Evolutionary conservation across 192 early-diverging fungal genomes (phyloP).

Genomic region (Coemansia sp.): DNA sequence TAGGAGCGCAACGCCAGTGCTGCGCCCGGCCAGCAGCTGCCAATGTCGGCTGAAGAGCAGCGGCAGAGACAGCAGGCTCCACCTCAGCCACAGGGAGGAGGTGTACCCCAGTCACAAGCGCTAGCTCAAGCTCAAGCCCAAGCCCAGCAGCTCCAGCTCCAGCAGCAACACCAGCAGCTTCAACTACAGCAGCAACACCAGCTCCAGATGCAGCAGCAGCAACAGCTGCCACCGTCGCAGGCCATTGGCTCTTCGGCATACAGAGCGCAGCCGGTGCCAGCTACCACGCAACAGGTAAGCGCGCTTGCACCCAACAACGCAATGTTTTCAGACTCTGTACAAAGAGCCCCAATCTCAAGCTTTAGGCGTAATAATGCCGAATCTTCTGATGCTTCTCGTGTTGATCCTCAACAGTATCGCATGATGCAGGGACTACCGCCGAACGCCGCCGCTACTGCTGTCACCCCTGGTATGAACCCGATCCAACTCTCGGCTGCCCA

Average conservation of each 20-base stretch:
- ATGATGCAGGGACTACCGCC: constrained; percentile 44
- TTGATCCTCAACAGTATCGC: constrained; percentile 48
- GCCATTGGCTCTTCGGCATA: constrained; percentile 37
- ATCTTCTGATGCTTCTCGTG: constrained; percentile 27
- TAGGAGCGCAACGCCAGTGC: constrained; percentile 38
- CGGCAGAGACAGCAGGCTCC: constrained; percentile 27
- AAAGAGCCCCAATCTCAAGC: constrained; percentile 37
- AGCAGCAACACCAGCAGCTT: constrained; percentile 24
- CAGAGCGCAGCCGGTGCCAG: constrained; percentile 41
- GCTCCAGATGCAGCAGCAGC: constrained; percentile 23
- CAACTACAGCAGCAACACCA: constrained; percentile 20
- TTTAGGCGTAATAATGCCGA: constrained; percentile 49
- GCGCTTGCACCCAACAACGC: constrained; percentile 29
- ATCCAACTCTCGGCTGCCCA: constrained; percentile 31
- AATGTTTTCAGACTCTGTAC: constrained; percentile 16
- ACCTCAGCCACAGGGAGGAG: not conserved
- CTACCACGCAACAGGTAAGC: constrained; percentile 53
- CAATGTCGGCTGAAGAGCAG: constrained; percentile 37
- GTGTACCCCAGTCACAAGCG: constrained; percentile 1
- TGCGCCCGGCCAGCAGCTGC: constrained; percentile 28
- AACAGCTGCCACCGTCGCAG: constrained; percentile 35
- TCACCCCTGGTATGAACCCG: constrained; percentile 27
- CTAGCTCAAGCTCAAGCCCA: not conserved
- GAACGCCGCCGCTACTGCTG: constrained; percentile 14
- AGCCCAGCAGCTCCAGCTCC: constrained; percentile 15